These are phyloP conservation scores for Gossypium herbaceum DNA, from an alignment of 345 rosid genomes.

Conservation along the genomic window DNA sequence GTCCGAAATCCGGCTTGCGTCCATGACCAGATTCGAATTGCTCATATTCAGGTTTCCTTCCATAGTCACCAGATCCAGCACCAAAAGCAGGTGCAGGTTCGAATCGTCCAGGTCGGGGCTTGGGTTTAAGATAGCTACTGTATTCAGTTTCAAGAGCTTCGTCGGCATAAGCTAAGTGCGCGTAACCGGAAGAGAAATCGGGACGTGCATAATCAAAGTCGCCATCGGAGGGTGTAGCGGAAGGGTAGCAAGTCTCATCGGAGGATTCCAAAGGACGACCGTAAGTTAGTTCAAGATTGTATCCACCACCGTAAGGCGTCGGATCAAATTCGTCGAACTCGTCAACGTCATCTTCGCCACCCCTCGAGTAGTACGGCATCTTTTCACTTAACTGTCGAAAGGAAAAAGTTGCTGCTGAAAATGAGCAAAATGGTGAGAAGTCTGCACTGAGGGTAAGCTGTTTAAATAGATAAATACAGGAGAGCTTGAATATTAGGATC, in stretches of 20 bases:
- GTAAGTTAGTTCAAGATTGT: constrained; percentile 56
- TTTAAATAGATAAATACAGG: neutral
- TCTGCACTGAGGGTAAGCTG: neutral
- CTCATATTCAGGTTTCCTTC: constrained; percentile 23
- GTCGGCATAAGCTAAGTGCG: constrained; percentile 70
- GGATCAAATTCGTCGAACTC: constrained; percentile 92
- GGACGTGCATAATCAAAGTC: constrained; percentile 70
- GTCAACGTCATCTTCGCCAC: constrained; percentile 47
- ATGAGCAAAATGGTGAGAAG: neutral
- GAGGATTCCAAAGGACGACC: constrained; percentile 79
- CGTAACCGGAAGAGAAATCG: constrained; percentile 48
- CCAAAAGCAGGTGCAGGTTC: constrained; percentile 28
- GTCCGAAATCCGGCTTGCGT: constrained; percentile 25
- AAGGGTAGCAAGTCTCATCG: constrained; percentile 64
- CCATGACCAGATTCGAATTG: constrained; percentile 26
- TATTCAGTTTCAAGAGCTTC: constrained; percentile 66
- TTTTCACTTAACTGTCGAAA: constrained; percentile 5
- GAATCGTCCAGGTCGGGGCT: constrained; percentile 55
- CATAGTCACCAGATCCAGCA: constrained; percentile 25
- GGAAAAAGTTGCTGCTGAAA: neutral
- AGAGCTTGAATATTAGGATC: neutral
- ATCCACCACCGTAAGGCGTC: constrained; percentile 94
- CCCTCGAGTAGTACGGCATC: constrained; percentile 76
- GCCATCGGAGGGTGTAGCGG: constrained; percentile 34
- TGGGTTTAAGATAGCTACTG: constrained; percentile 75